Conservation (phyloP, 1,284 basidiomycete genomes). For the Leccinum fallax region DNA sequence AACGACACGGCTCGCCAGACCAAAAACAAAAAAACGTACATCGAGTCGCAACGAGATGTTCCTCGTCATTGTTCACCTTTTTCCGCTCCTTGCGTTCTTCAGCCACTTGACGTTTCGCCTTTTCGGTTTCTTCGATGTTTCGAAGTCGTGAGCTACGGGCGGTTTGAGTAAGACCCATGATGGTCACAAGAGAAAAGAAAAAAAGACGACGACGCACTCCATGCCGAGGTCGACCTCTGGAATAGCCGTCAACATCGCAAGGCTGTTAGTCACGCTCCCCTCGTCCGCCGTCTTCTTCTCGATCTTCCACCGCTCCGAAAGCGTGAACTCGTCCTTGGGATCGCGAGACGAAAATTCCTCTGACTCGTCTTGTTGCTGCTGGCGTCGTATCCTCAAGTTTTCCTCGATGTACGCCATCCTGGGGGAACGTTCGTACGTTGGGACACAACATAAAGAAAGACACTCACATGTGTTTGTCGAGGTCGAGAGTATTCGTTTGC, state of each 20-base stretch:
- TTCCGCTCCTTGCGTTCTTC: slow-evolving; percentile 68
- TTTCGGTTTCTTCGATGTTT: slow-evolving; percentile 97
- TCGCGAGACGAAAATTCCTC: too few relatives aligned
- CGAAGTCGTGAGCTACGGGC: slow-evolving; percentile 74
- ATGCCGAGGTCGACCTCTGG: slow-evolving; percentile 98
- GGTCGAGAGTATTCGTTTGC: slow-evolving; percentile 93
- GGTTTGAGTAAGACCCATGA: not conserved
- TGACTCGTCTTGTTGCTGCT: too few relatives aligned
- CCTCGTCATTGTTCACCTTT: slow-evolving; percentile 67
- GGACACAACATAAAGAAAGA: too few relatives aligned
- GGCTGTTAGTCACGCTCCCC: slow-evolving; percentile 88
- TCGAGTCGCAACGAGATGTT: slow-evolving; percentile 78
- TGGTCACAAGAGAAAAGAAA: too few relatives aligned
- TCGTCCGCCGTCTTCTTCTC: slow-evolving; percentile 71
- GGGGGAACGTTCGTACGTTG: not conserved
- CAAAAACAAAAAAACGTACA: slow-evolving; percentile 55
- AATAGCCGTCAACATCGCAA: slow-evolving; percentile 95
- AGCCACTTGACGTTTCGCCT: slow-evolving; percentile 84
- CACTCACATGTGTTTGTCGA: slow-evolving; percentile 93
- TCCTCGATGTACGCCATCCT: too few relatives aligned
- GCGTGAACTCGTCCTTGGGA: too few relatives aligned
- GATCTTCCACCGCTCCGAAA: slow-evolving; percentile 61
- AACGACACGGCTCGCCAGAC: not conserved
- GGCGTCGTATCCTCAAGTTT: slow-evolving; percentile 35
- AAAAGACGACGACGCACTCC: slow-evolving; percentile 68